phyloP scores from a whole-genome alignment of 2,329 filamentous ascomycete genomes.

The Aspergillus caelatus region DNA sequence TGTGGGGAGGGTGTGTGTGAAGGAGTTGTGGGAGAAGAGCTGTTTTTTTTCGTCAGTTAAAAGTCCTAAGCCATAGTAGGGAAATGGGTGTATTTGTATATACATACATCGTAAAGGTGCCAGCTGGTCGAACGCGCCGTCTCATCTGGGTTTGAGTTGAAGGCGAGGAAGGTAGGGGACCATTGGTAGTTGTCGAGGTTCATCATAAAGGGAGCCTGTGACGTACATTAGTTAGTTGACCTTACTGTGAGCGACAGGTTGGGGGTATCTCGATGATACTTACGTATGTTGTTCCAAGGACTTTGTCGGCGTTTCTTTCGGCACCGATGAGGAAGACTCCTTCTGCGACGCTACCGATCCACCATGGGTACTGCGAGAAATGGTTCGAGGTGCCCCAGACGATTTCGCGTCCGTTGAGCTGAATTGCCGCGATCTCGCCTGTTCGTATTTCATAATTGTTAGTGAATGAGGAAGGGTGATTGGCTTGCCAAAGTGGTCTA shows the following conservation, averaged over 20 bases:
- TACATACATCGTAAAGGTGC: constrained; percentile 32
- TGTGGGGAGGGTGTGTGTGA: constrained; percentile 49
- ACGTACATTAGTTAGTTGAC: background rate
- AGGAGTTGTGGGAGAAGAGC: constrained; percentile 47
- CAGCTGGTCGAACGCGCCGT: constrained; percentile 35
- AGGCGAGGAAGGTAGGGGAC: constrained; percentile 34
- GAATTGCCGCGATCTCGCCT: constrained; percentile 34
- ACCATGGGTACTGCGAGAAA: constrained; percentile 55
- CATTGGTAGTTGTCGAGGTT: constrained; percentile 32
- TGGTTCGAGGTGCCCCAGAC: constrained; percentile 49
- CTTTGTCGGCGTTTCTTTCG: constrained; percentile 58
- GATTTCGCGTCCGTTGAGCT: constrained; percentile 49
- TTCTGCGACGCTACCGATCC: constrained; percentile 65
- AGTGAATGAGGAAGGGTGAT: background rate
- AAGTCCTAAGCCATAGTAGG: constrained; percentile 4
- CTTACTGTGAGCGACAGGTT: background rate
- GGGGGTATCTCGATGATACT: background rate
- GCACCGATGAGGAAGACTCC: constrained; percentile 67
- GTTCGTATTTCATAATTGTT: background rate
- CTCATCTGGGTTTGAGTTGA: constrained; percentile 32
- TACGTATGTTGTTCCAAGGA: constrained; percentile 33
- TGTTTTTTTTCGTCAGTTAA: constrained; percentile 34
- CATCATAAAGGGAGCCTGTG: constrained; percentile 32
- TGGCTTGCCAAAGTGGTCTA: background rate
- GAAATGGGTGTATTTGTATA: background rate